Evolutionary conservation across 139 green algal genomes (phyloP).

Genomic region (Coelastrella sp.): DNA sequence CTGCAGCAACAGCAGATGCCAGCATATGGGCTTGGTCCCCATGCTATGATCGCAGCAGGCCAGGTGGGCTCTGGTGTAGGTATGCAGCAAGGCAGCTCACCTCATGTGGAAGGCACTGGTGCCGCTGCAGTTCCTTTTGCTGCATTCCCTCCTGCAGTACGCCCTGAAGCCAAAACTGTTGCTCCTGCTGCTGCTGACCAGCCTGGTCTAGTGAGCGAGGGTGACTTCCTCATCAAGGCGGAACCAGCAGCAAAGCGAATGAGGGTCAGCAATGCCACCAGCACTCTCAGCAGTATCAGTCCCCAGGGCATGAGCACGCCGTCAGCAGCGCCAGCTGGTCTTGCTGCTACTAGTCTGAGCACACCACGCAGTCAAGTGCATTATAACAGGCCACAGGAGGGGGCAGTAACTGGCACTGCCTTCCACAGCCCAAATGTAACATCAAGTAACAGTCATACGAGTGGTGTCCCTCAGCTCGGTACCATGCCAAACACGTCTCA

Average conservation of each 20-base stretch:
- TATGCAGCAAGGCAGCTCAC: background rate
- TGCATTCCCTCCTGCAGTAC: too few relatives aligned
- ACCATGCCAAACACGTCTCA: background rate
- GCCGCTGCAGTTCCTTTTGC: background rate
- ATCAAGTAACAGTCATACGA: conserved; percentile 5
- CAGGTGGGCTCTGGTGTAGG: background rate
- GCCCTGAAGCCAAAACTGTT: background rate
- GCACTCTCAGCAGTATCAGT: background rate
- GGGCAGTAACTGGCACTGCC: background rate
- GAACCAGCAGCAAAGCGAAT: background rate
- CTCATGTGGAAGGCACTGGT: background rate
- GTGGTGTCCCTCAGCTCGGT: background rate
- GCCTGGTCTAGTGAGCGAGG: too few relatives aligned
- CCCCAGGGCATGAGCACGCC: background rate
- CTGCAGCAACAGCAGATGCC: background rate
- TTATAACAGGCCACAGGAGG: background rate
- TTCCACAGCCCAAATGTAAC: conserved; percentile 19
- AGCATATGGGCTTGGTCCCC: background rate
- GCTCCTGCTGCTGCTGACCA: background rate
- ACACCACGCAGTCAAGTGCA: background rate
- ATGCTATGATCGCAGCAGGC: background rate
- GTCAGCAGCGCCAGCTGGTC: background rate
- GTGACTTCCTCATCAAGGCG: too few relatives aligned
- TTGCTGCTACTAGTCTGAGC: background rate
- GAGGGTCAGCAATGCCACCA: background rate